Evolutionary conservation across 2,329 filamentous ascomycete genomes (phyloP).

Genomic region (Penicillium sclerotigenum): DNA sequence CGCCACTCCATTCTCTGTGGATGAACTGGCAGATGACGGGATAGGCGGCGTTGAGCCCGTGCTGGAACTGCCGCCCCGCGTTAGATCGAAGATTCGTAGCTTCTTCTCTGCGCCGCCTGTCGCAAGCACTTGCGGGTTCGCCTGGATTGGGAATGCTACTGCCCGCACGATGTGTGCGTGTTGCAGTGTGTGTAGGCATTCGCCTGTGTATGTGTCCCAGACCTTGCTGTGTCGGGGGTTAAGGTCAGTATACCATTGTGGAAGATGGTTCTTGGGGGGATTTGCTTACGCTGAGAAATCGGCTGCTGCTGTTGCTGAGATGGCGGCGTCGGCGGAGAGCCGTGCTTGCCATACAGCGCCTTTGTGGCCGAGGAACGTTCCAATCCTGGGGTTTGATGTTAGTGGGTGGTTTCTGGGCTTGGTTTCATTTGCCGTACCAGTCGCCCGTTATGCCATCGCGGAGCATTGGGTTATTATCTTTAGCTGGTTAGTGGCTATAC

Average conservation of each 20-base stretch:
- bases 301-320: conserved; percentile 88
- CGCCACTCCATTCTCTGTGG: conserved; percentile 48
- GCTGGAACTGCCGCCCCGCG: conserved; percentile 45
- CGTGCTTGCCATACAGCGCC: conserved; percentile 96
- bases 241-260: conserved; percentile 22
- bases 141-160: conserved; percentile 80
- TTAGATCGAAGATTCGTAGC: conserved; percentile 86
- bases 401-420: background rate
- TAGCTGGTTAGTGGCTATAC: conserved; percentile 3
- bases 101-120: conserved; percentile 97
- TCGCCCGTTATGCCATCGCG: conserved; percentile 93
- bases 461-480: conserved; percentile 97
- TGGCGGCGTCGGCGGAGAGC: conserved; percentile 79
- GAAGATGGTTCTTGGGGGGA: background rate
- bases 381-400: conserved; percentile 60
- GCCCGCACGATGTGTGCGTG: conserved; percentile 95
- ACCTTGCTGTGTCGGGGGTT: conserved; percentile 66
- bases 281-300: conserved; percentile 84
- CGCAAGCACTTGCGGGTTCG: conserved; percentile 74
- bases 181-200: conserved; percentile 79
- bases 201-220: conserved; percentile 95
- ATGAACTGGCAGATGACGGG: conserved; percentile 32
- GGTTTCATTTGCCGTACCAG: conserved; percentile 56
- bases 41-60: conserved; percentile 40
- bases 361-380: conserved; percentile 97